Conservation (phyloP, 2,329 filamentous ascomycete genomes). For the Pseudogymnoascus sp. region DNA sequence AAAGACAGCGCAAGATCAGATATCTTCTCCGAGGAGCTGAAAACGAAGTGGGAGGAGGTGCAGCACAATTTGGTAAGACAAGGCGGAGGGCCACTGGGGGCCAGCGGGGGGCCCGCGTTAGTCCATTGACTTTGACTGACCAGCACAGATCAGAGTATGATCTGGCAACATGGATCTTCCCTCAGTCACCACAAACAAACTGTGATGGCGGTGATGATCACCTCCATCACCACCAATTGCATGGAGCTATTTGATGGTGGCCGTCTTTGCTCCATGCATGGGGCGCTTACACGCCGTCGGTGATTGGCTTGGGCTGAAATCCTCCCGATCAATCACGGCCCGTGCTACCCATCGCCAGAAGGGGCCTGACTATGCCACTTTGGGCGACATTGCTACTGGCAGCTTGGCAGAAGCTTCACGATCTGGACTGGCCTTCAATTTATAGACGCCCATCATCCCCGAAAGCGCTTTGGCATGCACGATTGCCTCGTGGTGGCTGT, state of each 20-base stretch:
- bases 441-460: constrained; percentile 1
- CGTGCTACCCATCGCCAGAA: not conserved
- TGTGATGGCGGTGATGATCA: not conserved
- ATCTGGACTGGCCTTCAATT: not conserved
- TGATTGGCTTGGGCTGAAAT: not conserved
- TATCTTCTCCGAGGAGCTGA: not conserved
- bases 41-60: not conserved
- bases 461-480: not conserved
- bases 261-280: not conserved
- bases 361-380: not conserved
- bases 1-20: not conserved
- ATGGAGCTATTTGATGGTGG: not conserved
- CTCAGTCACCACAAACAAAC: not conserved
- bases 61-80: not conserved
- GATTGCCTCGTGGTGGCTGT: not conserved
- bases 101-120: not conserved
- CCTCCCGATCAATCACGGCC: constrained; percentile 2
- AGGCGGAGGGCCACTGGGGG: not conserved
- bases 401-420: constrained; percentile 5
- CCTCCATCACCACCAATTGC: not conserved
- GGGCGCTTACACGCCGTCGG: not conserved
- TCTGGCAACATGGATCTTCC: constrained; percentile 6
- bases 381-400: not conserved
- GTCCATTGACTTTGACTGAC: constrained; percentile 2
- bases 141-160: constrained; percentile 1